Evolutionary conservation across 2,329 filamentous ascomycete species (phyloP).

Genomic region (Epichloe sp.): DNA sequence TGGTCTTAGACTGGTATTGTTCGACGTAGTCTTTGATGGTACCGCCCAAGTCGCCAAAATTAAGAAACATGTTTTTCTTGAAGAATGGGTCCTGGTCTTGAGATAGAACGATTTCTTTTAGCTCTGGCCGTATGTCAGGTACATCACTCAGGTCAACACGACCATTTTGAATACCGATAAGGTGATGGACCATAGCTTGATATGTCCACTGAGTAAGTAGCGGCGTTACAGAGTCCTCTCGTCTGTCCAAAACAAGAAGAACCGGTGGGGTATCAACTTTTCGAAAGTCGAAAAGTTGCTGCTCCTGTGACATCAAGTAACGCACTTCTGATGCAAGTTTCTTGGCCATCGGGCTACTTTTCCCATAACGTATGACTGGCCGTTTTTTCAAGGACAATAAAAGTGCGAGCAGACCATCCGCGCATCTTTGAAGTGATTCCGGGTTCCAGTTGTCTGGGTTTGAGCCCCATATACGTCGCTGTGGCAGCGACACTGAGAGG

Average conservation of each 20-base stretch:
- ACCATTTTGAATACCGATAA: conserved; percentile 90
- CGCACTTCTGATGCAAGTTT: conserved; percentile 88
- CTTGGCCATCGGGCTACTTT: conserved; percentile 77
- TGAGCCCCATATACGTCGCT: conserved; percentile 66
- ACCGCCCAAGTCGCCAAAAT: conserved; percentile 88
- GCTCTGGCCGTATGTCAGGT: conserved; percentile 70
- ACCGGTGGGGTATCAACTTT: conserved; percentile 92
- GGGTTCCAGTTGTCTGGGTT: conserved; percentile 82
- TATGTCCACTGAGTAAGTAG: conserved; percentile 97
- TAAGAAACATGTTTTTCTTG: conserved; percentile 97
- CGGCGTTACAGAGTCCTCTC: conserved; percentile 90
- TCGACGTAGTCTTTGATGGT: conserved; percentile 98
- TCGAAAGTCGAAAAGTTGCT: conserved; percentile 91
- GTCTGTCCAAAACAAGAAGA: conserved; percentile 74
- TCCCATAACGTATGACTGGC: conserved; percentile 84
- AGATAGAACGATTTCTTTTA: conserved; percentile 88
- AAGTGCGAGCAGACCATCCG: conserved; percentile 75
- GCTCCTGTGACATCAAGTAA: conserved; percentile 89
- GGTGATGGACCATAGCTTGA: conserved; percentile 98
- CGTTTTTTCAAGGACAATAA: conserved; percentile 91
- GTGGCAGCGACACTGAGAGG: conserved; percentile 58
- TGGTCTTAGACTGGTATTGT: conserved; percentile 96
- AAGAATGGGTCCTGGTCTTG: conserved; percentile 98
- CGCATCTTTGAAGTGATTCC: conserved; percentile 72
- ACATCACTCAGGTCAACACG: conserved; percentile 77